phyloP scores from a whole-genome alignment of 2,329 filamentous ascomycete genomes.

The Exutisphaerella laricina region DNA sequence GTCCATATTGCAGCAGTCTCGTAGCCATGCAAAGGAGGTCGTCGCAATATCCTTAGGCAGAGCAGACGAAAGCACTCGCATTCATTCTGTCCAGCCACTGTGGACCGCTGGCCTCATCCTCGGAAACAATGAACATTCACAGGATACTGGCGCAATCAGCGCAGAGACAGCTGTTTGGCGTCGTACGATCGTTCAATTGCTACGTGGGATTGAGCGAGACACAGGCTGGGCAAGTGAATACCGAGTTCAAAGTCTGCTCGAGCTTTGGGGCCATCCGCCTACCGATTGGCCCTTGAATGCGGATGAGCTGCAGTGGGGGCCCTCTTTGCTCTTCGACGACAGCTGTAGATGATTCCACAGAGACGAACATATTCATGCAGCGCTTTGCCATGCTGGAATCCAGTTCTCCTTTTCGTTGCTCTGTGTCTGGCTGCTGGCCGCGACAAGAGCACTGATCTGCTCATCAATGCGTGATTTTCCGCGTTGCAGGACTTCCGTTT shows the following conservation, averaged over 20 bases:
- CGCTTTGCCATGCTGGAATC: constrained; percentile 27
- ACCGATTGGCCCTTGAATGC: constrained; percentile 15
- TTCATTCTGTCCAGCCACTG: constrained; percentile 54
- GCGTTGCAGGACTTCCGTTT: constrained; percentile 50
- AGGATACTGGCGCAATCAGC: constrained; percentile 17
- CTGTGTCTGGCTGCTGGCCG: constrained; percentile 4
- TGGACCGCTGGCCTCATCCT: constrained; percentile 60
- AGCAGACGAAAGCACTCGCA: constrained; percentile 52
- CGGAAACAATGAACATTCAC: constrained; percentile 36
- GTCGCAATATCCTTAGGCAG: constrained; percentile 55
- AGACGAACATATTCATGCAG: constrained; percentile 6
- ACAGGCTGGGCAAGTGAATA: constrained; percentile 60
- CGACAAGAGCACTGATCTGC: constrained; percentile 21
- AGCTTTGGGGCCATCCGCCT: constrained; percentile 38
- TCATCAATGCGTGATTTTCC: constrained; percentile 56
- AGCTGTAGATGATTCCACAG: constrained; percentile 1
- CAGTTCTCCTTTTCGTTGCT: constrained; percentile 20
- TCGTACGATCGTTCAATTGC: constrained; percentile 49
- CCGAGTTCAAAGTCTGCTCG: constrained; percentile 50
- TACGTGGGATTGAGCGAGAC: constrained; percentile 57
- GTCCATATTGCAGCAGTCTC: constrained; percentile 50
- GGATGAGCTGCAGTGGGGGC: background rate
- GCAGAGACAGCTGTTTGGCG: constrained; percentile 43
- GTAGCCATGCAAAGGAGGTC: constrained; percentile 56
- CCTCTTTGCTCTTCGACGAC: background rate